Conservation (phyloP, 2,329 filamentous ascomycete genomes). For the Pyrenophora tritici-repentis region DNA sequence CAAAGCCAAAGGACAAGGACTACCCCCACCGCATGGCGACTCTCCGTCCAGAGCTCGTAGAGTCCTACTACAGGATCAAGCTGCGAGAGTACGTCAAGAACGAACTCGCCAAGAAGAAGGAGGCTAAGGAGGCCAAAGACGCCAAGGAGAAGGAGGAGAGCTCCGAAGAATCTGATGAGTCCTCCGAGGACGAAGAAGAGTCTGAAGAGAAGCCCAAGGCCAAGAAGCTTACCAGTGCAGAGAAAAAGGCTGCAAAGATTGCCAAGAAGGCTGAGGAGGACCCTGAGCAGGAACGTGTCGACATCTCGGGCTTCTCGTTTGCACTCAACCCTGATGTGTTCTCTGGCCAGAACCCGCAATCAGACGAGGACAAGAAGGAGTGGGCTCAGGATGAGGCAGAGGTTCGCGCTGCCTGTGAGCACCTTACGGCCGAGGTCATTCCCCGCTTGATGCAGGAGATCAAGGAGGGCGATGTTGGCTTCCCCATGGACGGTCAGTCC, state of each 20-base stretch:
- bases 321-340: constrained; percentile 94
- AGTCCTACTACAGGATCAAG: constrained; percentile 81
- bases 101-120: constrained; percentile 63
- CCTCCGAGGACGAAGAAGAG: constrained; percentile 64
- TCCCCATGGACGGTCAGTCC: constrained; percentile 97
- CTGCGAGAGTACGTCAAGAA: constrained; percentile 86
- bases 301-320: constrained; percentile 85
- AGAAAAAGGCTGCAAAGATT: constrained; percentile 24
- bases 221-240: constrained; percentile 26
- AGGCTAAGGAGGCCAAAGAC: constrained; percentile 44
- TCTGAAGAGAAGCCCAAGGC: constrained; percentile 57
- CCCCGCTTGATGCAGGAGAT: constrained; percentile 87
- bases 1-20: constrained; percentile 54
- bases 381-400: constrained; percentile 84
- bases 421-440: constrained; percentile 76
- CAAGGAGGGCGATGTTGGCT: constrained; percentile 89
- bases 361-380: constrained; percentile 84
- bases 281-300: constrained; percentile 68
- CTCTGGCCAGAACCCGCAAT: constrained; percentile 88
- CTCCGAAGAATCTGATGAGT: constrained; percentile 28
- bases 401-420: constrained; percentile 81
- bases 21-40: constrained; percentile 98
- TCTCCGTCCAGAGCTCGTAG: constrained; percentile 85
- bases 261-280: constrained; percentile 31
- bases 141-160: constrained; percentile 41